A percentile compares a stretch with the other conserved stretches of the same genome.
Conservation (phyloP, 495 filamentous ascomycete genomes). For the Xylaria telfairii region DNA sequence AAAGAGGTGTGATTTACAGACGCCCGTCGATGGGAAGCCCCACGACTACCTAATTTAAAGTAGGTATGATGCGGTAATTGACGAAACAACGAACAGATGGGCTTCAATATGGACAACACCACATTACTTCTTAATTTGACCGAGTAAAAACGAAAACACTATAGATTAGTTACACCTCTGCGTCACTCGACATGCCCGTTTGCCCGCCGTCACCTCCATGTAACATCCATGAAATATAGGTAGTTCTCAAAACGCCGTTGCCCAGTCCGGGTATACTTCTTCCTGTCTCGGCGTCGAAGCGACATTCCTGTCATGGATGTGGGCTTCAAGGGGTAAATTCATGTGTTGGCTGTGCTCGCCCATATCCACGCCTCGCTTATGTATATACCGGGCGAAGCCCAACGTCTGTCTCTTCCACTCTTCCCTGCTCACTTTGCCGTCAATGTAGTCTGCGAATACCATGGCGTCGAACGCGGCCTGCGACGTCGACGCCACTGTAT, state of each 20-base stretch:
- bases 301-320: slow-evolving; percentile 44
- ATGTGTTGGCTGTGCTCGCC: slow-evolving; percentile 54
- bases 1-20: not conserved
- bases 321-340: slow-evolving; percentile 42
- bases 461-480: slow-evolving; percentile 59
- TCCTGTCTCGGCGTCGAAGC: slow-evolving; percentile 39
- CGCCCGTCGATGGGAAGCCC: not conserved
- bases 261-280: slow-evolving; percentile 44
- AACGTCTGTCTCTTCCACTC: slow-evolving; percentile 54
- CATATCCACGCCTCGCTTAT: slow-evolving; percentile 53
- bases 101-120: too few species aligned
- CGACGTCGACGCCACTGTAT: slow-evolving; percentile 58
- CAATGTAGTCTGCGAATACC: slow-evolving; percentile 50
- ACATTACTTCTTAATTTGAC: not conserved
- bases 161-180: not conserved
- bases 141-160: too few species aligned
- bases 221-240: not conserved
- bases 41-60: not conserved
- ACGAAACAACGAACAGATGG: not conserved
- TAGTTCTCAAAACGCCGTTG: slow-evolving; percentile 30
- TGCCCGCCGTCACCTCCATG: not conserved
- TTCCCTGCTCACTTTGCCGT: slow-evolving; percentile 45
- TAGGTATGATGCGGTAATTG: not conserved
- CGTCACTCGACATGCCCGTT: not conserved
- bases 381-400: slow-evolving; percentile 53